Percentiles rank a stretch among this genome's conserved stretches.
phyloP scores from a whole-genome alignment of 179 eudicot genomes.

The Vitellaria paradoxa region DNA sequence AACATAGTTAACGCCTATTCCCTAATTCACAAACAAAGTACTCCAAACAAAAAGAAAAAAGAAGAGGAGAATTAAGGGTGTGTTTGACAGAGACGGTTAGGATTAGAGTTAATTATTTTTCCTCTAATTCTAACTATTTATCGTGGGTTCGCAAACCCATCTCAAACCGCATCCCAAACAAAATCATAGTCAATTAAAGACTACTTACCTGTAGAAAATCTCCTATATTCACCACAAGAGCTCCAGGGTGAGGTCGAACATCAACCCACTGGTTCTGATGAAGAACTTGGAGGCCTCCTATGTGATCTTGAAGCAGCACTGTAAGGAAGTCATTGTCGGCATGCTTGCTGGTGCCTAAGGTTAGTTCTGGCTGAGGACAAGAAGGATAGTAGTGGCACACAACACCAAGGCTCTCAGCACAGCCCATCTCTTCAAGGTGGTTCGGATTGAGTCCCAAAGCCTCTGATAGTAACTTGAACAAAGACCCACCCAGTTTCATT shows the following conservation, averaged over 20 bases:
- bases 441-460: slow-evolving; percentile 38
- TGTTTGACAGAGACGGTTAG: too few species aligned
- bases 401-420: slow-evolving; percentile 36
- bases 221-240: slow-evolving; percentile 53
- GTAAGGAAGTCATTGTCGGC: slow-evolving; percentile 55
- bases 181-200: background rate
- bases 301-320: slow-evolving; percentile 52
- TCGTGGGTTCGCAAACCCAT: too few species aligned
- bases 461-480: slow-evolving; percentile 47
- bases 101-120: too few species aligned
- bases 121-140: too few species aligned
- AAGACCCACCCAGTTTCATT: slow-evolving; percentile 28
- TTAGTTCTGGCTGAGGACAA: slow-evolving; percentile 70
- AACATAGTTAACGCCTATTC: too few species aligned
- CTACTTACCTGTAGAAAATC: slow-evolving; percentile 49
- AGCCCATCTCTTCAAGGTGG: slow-evolving; percentile 37
- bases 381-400: slow-evolving; percentile 57
- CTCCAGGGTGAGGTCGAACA: slow-evolving; percentile 52
- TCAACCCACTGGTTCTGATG: slow-evolving; percentile 50
- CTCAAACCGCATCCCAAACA: too few species aligned
- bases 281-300: slow-evolving; percentile 64
- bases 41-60: too few species aligned
- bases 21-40: too few species aligned
- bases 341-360: slow-evolving; percentile 49
- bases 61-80: too few species aligned